Evolutionary conservation across 2,329 filamentous ascomycete genomes (phyloP).

Genomic region (Mollisia scopiformis): DNA sequence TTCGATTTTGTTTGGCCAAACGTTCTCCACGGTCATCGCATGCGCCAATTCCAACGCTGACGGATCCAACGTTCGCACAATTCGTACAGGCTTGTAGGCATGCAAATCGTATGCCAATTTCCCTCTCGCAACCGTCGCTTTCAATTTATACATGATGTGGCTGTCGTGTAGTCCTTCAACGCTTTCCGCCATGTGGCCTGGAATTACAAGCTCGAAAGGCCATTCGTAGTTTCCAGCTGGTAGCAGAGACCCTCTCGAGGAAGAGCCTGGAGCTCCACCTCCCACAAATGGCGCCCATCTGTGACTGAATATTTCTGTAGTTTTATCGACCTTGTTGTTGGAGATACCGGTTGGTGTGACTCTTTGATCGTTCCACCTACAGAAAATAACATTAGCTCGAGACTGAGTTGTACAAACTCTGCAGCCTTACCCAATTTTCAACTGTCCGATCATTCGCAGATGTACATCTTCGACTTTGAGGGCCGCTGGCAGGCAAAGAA

Average conservation of each 20-base stretch:
- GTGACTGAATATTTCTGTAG: constrained; percentile 65
- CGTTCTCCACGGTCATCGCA: constrained; percentile 94
- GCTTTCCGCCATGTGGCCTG: constrained; percentile 78
- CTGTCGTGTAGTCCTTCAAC: constrained; percentile 87
- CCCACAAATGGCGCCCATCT: constrained; percentile 70
- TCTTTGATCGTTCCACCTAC: constrained; percentile 55
- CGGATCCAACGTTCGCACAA: constrained; percentile 77
- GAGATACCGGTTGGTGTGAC: constrained; percentile 60
- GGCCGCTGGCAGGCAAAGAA: constrained; percentile 71
- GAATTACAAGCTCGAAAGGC: constrained; percentile 75
- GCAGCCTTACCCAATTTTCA: constrained; percentile 65
- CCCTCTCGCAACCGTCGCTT: constrained; percentile 84
- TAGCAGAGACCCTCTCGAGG: constrained; percentile 59
- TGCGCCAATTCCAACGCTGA: constrained; percentile 79
- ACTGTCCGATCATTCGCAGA: constrained; percentile 70
- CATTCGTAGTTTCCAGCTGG: constrained; percentile 81
- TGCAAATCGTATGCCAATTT: constrained; percentile 88
- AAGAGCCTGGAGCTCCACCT: constrained; percentile 45
- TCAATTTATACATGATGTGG: constrained; percentile 87
- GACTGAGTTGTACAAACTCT: not conserved
- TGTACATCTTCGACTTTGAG: constrained; percentile 75
- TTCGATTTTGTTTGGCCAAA: constrained; percentile 97
- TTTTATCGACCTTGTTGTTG: constrained; percentile 61
- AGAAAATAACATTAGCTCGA: constrained; percentile 10
- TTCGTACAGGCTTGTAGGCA: constrained; percentile 75